phyloP scores from a whole-genome alignment of 345 rosid species.

The Laguncularia racemosa region DNA sequence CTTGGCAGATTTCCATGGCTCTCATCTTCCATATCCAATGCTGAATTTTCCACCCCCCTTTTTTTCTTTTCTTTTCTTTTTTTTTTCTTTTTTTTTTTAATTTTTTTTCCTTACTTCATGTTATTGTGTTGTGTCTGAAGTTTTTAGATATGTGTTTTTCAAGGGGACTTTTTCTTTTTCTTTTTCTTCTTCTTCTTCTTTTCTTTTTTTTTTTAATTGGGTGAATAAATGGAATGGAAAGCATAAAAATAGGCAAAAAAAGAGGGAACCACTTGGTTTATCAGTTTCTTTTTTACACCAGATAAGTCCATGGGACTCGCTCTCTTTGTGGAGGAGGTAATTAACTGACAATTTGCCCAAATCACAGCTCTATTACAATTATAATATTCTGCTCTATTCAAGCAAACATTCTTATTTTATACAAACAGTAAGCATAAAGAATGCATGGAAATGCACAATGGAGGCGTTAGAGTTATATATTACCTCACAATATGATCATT shows the following conservation, averaged over 20 bases:
- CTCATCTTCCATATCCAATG: slow-evolving; percentile 46
- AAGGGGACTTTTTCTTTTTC: not conserved
- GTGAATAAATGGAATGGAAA: slow-evolving; percentile 21
- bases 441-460: no score
- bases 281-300: not conserved
- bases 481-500: no score
- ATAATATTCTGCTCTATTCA: not conserved
- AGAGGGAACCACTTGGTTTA: slow-evolving; percentile 16
- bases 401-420: no score
- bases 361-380: not conserved
- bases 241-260: slow-evolving; percentile 37
- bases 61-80: no score
- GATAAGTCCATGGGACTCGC: slow-evolving; percentile 26
- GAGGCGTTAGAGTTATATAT: no score
- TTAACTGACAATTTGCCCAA: slow-evolving; percentile 5
- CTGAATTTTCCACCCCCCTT: not conserved
- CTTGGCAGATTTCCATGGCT: slow-evolving; percentile 41
- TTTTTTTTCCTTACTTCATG: slow-evolving; percentile 7
- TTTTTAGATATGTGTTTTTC: not conserved
- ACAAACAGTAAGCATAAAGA: no score
- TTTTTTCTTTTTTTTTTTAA: no score
- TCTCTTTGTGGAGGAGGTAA: slow-evolving; percentile 13
- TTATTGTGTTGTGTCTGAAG: slow-evolving; percentile 2
- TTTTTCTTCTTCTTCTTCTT: no score
- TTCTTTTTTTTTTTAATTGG: not conserved